Base-by-base conservation (phyloP, 2,329 filamentous ascomycete species). In the Cordyceps tenuipes region DNA sequence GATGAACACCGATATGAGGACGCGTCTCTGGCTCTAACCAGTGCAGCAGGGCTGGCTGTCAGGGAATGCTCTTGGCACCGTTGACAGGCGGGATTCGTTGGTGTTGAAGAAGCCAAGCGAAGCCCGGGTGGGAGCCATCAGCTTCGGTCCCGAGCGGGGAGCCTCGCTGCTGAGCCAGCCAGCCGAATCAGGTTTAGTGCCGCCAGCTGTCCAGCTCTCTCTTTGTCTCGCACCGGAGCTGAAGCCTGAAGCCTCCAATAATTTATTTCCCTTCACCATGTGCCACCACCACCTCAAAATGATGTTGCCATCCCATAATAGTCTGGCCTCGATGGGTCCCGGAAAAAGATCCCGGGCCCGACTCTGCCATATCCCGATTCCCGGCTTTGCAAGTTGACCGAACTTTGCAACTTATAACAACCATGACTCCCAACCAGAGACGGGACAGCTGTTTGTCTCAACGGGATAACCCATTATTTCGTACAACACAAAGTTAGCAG, bases 121-220 rank as follows among this genome's bases (percentile, higher is more conserved):
- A 39, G 50, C 43, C 29, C 58, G 58, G 58, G 52, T 43, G 31
- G 34, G 58, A 60, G n/a, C 29, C n/a, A 19, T 21, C 17, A 43
- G 15, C 34, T 50, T 67, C 66, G 66, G 66, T 64, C 66, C 66
- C 66, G 66, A 66, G 44, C 59, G 54, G 56, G 44, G 54, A 43
- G 13, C 5, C 21, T 29, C 39, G 31, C n/a, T 26, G 3, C 12
- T 48, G 12, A 41, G 8, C 31, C 1, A 43, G 2, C 3, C 9
- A 1, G 43, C 57, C 62, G 44, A 50, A 59, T 21, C 13, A 15
- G 53, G 67, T 17, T 57, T 68, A 67, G 67, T 62, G 58, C 6
- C 26, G n/a, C 58, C 51, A 39, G 51, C 47, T 43, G 64, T 63
- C 64, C 64, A 59, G 36, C 19, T 19, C 23, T 23, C 3, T 23